A percentile compares a stretch with the other conserved stretches of the same genome.
These are phyloP conservation scores for Sordariomycetes sp. DNA, from an alignment of 2,329 filamentous ascomycete species.

Conservation along the genomic window DNA sequence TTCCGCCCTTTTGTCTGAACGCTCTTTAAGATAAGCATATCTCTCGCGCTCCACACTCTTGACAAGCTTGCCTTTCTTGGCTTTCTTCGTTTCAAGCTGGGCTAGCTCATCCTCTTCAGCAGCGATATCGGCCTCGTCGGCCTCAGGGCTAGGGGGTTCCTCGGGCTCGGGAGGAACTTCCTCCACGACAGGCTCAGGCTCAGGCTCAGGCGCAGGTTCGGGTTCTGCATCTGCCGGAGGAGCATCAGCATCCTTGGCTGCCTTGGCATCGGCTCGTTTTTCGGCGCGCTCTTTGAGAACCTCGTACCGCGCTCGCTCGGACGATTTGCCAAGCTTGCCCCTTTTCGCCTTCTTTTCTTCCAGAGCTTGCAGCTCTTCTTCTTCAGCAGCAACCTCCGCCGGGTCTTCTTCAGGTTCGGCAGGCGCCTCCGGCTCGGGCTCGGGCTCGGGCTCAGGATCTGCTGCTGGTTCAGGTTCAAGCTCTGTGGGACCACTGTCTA, in stretches of 20 bases:
- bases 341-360: slow-evolving; percentile 2
- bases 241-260: slow-evolving; percentile 14
- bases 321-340: slow-evolving; percentile 1
- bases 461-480: slow-evolving; percentile 16
- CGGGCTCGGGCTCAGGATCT: slow-evolving; percentile 3
- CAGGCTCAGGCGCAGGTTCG: slow-evolving; percentile 14
- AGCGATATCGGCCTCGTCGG: slow-evolving; percentile 14
- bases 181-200: slow-evolving; percentile 10
- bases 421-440: slow-evolving; percentile 7
- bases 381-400: slow-evolving; percentile 2
- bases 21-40: slow-evolving; percentile 12
- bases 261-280: slow-evolving; percentile 10
- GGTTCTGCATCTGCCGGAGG: slow-evolving; percentile 13
- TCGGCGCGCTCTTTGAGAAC: slow-evolving; percentile 10
- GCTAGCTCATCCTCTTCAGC: slow-evolving; percentile 13
- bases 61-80: slow-evolving; percentile 13
- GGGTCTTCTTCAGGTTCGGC: slow-evolving; percentile 3
- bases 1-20: slow-evolving; percentile 7
- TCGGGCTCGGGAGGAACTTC: slow-evolving; percentile 15
- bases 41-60: slow-evolving; percentile 9
- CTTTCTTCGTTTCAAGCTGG: slow-evolving; percentile 18
- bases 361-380: slow-evolving; percentile 1
- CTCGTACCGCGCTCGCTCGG: slow-evolving; percentile 7
- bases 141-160: slow-evolving; percentile 17
- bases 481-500: slow-evolving; percentile 10